A percentile compares a stretch with the other conserved stretches of the same genome.
phyloP scores from a whole-genome alignment of 2,329 filamentous ascomycete genomes.

The Talaromyces rugulosus region DNA sequence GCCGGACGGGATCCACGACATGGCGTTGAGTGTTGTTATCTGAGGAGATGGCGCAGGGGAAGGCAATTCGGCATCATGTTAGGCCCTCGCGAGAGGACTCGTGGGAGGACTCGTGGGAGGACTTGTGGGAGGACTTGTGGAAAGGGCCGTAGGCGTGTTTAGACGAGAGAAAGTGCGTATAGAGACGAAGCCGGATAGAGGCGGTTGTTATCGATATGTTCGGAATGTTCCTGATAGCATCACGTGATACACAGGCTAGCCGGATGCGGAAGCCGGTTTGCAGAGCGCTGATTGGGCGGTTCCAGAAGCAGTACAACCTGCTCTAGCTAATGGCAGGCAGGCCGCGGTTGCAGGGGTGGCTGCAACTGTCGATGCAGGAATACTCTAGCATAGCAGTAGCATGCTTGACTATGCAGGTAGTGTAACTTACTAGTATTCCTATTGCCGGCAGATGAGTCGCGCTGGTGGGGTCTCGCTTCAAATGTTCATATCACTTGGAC shows the following conservation, averaged over 20 bases:
- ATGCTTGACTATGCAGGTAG: too few species aligned
- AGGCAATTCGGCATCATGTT: background rate
- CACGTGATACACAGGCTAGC: background rate
- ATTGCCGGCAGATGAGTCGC: background rate
- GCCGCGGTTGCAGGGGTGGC: background rate
- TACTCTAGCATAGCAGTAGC: too few species aligned
- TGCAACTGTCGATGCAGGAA: background rate
- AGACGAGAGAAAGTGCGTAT: background rate
- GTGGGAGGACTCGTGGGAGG: too few species aligned
- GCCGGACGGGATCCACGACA: background rate
- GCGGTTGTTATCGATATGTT: background rate
- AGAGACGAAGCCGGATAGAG: background rate
- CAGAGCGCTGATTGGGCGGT: background rate
- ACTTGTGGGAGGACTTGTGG: too few species aligned
- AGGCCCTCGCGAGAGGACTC: background rate
- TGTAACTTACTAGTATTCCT: background rate
- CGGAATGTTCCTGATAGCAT: conserved; percentile 1
- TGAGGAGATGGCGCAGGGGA: background rate
- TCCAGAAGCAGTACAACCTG: background rate
- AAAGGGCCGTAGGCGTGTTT: too few species aligned
- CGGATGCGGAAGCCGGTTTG: background rate
- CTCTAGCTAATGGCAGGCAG: background rate
- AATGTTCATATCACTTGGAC: background rate
- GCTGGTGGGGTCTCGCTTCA: background rate
- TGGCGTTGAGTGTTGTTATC: background rate